These are phyloP conservation scores for Astrothelium subdiscretum DNA, from an alignment of 495 filamentous ascomycete genomes.

Conservation along the genomic window DNA sequence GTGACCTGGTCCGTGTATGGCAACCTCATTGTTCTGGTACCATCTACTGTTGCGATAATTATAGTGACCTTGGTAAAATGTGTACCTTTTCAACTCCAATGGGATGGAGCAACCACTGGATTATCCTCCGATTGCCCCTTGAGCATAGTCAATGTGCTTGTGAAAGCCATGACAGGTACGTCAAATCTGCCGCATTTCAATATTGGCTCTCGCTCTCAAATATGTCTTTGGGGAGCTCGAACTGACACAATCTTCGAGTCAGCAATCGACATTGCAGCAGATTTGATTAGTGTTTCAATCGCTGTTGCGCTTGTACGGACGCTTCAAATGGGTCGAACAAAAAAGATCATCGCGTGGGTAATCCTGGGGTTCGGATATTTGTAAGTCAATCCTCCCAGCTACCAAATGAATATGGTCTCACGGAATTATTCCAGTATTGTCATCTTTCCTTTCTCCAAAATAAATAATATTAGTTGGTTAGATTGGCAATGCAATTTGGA, in stretches of 20 bases:
- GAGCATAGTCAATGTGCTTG: not conserved
- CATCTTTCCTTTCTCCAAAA: too few relatives aligned
- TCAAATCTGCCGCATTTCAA: too few relatives aligned
- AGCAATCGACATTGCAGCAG: not conserved
- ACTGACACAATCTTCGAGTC: too few relatives aligned
- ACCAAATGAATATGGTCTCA: too few relatives aligned
- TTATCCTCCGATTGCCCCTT: too few relatives aligned
- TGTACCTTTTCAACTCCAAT: not conserved
- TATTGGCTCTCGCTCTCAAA: too few relatives aligned
- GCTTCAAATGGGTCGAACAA: not conserved
- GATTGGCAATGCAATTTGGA: too few relatives aligned
- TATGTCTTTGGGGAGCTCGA: too few relatives aligned
- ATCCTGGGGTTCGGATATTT: not conserved
- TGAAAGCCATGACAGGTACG: not conserved
- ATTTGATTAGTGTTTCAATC: not conserved
- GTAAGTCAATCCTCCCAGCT: too few relatives aligned
- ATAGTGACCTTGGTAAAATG: not conserved
- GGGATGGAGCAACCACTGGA: too few relatives aligned
- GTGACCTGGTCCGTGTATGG: not conserved
- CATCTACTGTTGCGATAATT: not conserved
- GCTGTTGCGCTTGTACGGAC: not conserved
- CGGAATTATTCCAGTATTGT: too few relatives aligned
- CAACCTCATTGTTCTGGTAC: not conserved
- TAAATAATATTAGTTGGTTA: too few relatives aligned
- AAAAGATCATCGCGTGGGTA: not conserved